These are phyloP conservation scores for Phtheirospermum japonicum DNA, from an alignment of 257 asterid species.

Conservation along the genomic window DNA sequence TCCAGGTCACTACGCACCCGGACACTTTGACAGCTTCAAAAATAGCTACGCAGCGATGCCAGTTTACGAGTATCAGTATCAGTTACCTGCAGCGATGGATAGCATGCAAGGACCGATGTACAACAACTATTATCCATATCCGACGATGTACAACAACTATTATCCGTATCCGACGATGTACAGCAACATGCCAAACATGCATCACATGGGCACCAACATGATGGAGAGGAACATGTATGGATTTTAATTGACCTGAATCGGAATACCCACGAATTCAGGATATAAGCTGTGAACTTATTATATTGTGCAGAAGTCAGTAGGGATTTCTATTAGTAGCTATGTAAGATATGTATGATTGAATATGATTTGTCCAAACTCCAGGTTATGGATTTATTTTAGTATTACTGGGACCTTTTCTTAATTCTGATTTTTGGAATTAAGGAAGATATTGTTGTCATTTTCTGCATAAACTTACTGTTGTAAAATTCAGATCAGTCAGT, in stretches of 20 bases:
- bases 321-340: background rate
- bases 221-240: slow-evolving; percentile 26
- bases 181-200: slow-evolving; percentile 26
- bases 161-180: slow-evolving; percentile 32
- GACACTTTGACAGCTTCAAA: slow-evolving; percentile 12
- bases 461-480: background rate
- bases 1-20: slow-evolving; percentile 20
- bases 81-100: slow-evolving; percentile 30
- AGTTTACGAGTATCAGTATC: slow-evolving; percentile 25
- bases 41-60: slow-evolving; percentile 27
- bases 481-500: background rate
- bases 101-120: slow-evolving; percentile 34
- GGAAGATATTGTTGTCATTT: background rate
- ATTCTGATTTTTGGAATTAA: background rate
- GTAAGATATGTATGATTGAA: background rate
- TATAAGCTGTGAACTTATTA: background rate
- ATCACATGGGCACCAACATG: slow-evolving; percentile 20
- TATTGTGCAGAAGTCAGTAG: background rate
- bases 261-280: background rate
- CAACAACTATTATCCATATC: background rate
- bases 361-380: background rate
- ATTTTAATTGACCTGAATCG: slow-evolving; percentile 19
- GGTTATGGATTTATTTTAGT: background rate
- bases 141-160: background rate
- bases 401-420: background rate